Conservation (phyloP, 306 rosid genomes). For the Rubus idaeus region DNA sequence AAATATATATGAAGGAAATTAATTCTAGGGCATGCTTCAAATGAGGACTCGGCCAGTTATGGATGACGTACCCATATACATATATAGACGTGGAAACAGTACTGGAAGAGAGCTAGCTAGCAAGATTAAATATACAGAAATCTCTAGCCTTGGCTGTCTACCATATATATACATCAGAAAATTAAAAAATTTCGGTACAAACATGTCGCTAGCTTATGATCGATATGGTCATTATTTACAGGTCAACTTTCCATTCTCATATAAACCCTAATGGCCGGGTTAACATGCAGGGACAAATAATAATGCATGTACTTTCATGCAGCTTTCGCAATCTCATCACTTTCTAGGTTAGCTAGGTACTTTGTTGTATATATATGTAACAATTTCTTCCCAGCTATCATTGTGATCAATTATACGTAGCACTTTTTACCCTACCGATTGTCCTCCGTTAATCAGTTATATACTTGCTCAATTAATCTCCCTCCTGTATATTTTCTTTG, state of each 20-base stretch:
- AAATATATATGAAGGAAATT: too few relatives aligned
- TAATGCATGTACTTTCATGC: neutral
- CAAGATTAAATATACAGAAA: neutral
- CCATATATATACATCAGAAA: too few relatives aligned
- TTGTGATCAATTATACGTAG: neutral
- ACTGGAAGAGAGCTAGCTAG: neutral
- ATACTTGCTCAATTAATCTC: neutral
- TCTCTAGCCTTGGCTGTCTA: neutral
- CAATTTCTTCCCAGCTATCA: neutral
- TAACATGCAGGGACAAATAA: neutral
- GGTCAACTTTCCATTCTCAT: neutral
- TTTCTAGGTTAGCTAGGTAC: neutral
- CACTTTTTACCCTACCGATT: neutral
- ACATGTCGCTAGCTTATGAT: neutral
- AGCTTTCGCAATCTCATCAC: neutral
- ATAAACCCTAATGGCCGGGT: too few relatives aligned
- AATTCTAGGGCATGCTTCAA: too few relatives aligned
- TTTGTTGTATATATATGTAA: neutral
- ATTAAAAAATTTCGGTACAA: too few relatives aligned
- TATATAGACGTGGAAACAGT: neutral
- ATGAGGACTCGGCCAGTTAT: too few relatives aligned
- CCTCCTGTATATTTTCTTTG: neutral
- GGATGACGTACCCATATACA: too few relatives aligned
- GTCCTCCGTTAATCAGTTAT: neutral
- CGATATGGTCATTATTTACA: neutral